Evolutionary conservation across 805 yeast genomes (phyloP).

Genomic region (Debaryomyces tyrocola): DNA sequence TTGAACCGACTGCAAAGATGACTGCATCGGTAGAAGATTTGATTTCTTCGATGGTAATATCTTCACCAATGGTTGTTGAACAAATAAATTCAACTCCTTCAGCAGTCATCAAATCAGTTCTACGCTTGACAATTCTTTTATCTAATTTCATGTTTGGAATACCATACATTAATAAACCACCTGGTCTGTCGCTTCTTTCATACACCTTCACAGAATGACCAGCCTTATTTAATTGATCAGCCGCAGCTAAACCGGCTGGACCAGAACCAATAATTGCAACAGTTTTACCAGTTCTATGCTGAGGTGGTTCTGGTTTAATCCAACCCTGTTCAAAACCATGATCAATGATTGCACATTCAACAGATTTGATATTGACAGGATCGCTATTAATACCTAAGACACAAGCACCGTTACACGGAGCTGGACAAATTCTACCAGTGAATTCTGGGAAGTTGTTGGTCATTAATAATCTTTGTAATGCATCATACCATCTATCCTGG

Average conservation of each 20-base stretch:
- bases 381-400: conserved; percentile 90
- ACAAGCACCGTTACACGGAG: conserved; percentile 97
- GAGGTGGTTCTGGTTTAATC: conserved; percentile 85
- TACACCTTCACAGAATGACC: conserved; percentile 91
- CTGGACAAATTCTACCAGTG: conserved; percentile 97
- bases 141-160: conserved; percentile 98
- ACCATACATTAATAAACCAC: conserved; percentile 98
- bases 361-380: conserved; percentile 94
- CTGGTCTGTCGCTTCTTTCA: conserved; percentile 93
- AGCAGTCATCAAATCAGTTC: conserved; percentile 84
- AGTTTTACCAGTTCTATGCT: conserved; percentile 75
- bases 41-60: conserved; percentile 68
- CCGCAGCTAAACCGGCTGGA: conserved; percentile 95
- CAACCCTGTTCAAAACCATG: conserved; percentile 96
- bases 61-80: conserved; percentile 82
- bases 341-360: conserved; percentile 95
- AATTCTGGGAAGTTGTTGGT: conserved; percentile 99
- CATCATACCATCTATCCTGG: conserved; percentile 92
- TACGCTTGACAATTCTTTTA: conserved; percentile 87
- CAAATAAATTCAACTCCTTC: conserved; percentile 85
- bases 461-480: conserved; percentile 86
- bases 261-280: conserved; percentile 95
- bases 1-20: conserved; percentile 88
- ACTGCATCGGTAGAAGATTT: conserved; percentile 74
- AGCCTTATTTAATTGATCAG: conserved; percentile 95